Conservation (phyloP, 148 eudicot species). For the Rhododendron ferrugineum region DNA sequence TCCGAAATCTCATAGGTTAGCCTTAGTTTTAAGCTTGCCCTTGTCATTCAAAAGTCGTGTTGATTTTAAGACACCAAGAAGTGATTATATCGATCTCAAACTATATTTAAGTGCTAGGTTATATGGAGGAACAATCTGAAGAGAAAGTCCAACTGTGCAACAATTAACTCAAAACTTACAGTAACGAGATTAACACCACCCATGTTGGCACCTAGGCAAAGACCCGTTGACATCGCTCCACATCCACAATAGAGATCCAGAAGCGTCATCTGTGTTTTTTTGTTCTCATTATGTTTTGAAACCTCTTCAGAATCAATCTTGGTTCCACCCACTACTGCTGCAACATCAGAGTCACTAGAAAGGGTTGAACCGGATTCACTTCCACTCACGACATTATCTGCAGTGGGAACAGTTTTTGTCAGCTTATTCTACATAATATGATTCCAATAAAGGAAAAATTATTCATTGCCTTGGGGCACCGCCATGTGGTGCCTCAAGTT, state of each 20-base stretch:
- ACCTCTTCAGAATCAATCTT: slow-evolving; percentile 3
- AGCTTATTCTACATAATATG: background rate
- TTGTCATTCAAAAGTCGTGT: background rate
- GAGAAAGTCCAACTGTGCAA: background rate
- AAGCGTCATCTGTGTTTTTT: background rate
- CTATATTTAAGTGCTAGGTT: background rate
- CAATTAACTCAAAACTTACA: slow-evolving; percentile 30
- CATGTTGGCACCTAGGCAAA: slow-evolving; percentile 7
- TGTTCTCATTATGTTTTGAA: background rate
- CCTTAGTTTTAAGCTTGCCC: background rate
- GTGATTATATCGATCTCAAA: background rate
- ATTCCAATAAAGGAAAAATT: background rate
- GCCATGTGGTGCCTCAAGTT: background rate
- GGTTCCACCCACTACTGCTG: background rate
- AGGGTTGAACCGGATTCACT: slow-evolving; percentile 60
- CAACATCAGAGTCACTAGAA: slow-evolving; percentile 41
- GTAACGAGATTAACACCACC: slow-evolving; percentile 60
- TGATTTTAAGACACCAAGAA: background rate
- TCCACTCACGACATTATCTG: slow-evolving; percentile 13
- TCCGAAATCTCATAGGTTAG: background rate
- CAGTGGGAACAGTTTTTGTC: background rate
- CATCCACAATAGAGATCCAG: slow-evolving; percentile 14
- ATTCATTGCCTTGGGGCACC: background rate
- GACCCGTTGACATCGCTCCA: slow-evolving; percentile 15
- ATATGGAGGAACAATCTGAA: background rate